Percentiles rank a stretch among this genome's conserved stretches.
Conservation (phyloP, 345 rosid genomes). For the Laguncularia racemosa region DNA sequence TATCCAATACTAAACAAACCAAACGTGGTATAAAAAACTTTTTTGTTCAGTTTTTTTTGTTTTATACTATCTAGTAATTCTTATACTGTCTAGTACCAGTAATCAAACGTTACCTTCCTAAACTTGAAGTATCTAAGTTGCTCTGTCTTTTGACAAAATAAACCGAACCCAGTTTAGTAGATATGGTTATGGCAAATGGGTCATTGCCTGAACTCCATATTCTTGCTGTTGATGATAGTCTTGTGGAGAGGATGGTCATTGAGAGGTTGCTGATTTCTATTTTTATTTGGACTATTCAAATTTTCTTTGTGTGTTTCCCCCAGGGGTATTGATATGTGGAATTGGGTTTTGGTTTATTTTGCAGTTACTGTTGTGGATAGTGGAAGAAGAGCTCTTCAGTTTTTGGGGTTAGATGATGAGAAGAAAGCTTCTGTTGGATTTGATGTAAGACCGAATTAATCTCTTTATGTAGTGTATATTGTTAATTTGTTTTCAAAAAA, state of each 20-base stretch:
- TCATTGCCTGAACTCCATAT: slow-evolving; percentile 61
- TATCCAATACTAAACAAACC: too few relatives aligned
- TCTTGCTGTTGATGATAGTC: slow-evolving; percentile 90
- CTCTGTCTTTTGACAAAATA: too few relatives aligned
- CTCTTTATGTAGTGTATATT: not conserved
- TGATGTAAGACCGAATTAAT: slow-evolving; percentile 35
- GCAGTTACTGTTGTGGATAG: slow-evolving; percentile 34
- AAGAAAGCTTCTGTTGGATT: slow-evolving; percentile 37
- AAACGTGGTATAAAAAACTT: too few relatives aligned
- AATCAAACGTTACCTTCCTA: too few relatives aligned
- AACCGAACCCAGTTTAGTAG: too few relatives aligned
- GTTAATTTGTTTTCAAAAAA: slow-evolving; percentile 19
- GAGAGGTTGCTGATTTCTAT: slow-evolving; percentile 47
- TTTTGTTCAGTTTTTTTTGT: too few relatives aligned
- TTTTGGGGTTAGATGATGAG: slow-evolving; percentile 25
- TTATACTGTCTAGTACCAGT: too few relatives aligned
- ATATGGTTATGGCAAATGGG: not conserved
- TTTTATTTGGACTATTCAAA: not conserved
- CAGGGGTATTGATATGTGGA: slow-evolving; percentile 2
- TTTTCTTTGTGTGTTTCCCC: not conserved
- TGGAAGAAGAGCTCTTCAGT: slow-evolving; percentile 24
- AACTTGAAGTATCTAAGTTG: too few relatives aligned
- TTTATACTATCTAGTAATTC: too few relatives aligned
- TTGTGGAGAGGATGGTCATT: slow-evolving; percentile 70
- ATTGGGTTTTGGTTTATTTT: not conserved